Conservation (phyloP, 495 filamentous ascomycete species). For the Penicillium herquei region DNA sequence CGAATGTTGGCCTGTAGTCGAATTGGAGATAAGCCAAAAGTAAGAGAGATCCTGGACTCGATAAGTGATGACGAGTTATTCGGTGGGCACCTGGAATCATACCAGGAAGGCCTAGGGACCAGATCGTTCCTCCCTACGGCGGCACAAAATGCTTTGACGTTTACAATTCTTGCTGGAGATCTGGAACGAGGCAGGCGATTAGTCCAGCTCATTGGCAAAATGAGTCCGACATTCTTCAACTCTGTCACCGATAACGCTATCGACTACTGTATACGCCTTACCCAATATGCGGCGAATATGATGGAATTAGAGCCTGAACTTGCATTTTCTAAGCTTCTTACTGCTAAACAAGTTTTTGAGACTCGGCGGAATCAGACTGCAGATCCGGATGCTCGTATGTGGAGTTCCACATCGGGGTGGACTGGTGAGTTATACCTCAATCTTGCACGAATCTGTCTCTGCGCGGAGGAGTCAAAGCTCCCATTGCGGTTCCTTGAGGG, state of each 20-base stretch:
- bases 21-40: constrained; percentile 18
- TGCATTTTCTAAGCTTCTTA: constrained; percentile 20
- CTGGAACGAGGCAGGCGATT: constrained; percentile 13
- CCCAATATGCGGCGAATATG: constrained; percentile 13
- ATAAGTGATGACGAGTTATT: constrained; percentile 23
- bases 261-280: constrained; percentile 14
- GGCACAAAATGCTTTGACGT: constrained; percentile 16
- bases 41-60: constrained; percentile 16
- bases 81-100: constrained; percentile 13
- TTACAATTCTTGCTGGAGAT: constrained; percentile 12
- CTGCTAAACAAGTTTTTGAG: constrained; percentile 17
- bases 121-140: constrained; percentile 3
- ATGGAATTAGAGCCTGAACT: constrained; percentile 14
- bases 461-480: neutral
- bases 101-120: constrained; percentile 8
- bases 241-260: constrained; percentile 6
- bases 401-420: constrained; percentile 8
- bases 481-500: constrained; percentile 6
- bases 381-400: constrained; percentile 21
- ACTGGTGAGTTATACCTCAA: constrained; percentile 17
- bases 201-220: constrained; percentile 14
- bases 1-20: constrained; percentile 19
- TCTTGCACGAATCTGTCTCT: constrained; percentile 18
- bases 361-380: constrained; percentile 15
- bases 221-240: constrained; percentile 19